Evolutionary conservation across 2,329 filamentous ascomycete genomes (phyloP).

Genomic region (Pseudocercospora cruenta): DNA sequence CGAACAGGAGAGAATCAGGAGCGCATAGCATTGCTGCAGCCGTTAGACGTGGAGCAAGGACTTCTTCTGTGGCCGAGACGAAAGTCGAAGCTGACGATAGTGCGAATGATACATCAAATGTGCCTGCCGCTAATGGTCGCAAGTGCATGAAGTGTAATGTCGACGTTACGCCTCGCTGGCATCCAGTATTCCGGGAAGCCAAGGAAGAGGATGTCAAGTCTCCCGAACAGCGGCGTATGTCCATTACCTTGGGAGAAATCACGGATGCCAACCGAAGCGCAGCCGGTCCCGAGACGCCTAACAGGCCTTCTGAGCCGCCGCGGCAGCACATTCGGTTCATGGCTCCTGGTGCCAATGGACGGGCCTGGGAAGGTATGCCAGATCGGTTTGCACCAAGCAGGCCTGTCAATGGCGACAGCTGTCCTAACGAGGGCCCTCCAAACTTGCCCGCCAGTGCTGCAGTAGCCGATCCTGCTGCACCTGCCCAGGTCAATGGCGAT

Average conservation of each 20-base stretch:
- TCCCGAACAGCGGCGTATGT: conserved; percentile 18
- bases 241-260: conserved; percentile 33
- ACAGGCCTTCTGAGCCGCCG: not conserved
- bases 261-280: conserved; percentile 24
- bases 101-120: conserved; percentile 30
- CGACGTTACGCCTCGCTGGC: conserved; percentile 71
- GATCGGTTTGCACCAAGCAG: conserved; percentile 25
- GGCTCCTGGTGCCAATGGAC: conserved; percentile 34
- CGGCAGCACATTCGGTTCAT: conserved; percentile 32
- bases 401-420: conserved; percentile 17
- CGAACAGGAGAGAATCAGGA: conserved; percentile 46
- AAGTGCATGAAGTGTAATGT: conserved; percentile 55
- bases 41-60: conserved; percentile 38
- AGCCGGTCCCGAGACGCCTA: conserved; percentile 1
- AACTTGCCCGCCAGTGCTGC: conserved; percentile 13
- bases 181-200: conserved; percentile 28
- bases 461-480: conserved; percentile 12
- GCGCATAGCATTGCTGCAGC: conserved; percentile 38
- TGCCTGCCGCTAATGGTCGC: conserved; percentile 38
- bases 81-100: conserved; percentile 36
- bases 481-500: conserved; percentile 23
- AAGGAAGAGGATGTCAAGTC: conserved; percentile 16
- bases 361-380: conserved; percentile 37
- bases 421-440: conserved; percentile 12
- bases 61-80: conserved; percentile 36